Percentiles rank a stretch among this genome's conserved stretches.
Conservation (phyloP, 176 grass and related monocot species). For the Tuctoria greenei region DNA sequence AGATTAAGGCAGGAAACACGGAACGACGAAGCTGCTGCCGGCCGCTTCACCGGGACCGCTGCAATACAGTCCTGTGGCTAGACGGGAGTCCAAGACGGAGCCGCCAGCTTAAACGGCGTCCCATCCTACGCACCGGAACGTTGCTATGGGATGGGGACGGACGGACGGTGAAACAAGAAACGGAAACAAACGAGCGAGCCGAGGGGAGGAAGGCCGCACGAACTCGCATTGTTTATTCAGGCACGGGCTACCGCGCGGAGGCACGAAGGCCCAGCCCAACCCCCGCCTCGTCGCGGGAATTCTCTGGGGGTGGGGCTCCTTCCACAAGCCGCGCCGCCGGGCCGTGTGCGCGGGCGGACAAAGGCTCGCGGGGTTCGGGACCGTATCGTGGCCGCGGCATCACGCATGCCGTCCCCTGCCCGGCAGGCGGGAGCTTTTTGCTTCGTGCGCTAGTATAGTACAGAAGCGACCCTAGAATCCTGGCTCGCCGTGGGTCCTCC, state of each 20-base stretch:
- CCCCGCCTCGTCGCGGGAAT: slow-evolving; percentile 21
- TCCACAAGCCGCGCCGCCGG: not conserved
- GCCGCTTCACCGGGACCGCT: not conserved
- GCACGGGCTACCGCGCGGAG: not conserved
- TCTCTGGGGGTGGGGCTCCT: not conserved
- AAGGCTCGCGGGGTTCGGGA: slow-evolving; percentile 36
- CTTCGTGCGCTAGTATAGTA: not conserved
- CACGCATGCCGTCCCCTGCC: not conserved
- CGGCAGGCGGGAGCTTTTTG: not conserved
- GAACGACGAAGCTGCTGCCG: not conserved
- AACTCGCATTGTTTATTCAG: not conserved
- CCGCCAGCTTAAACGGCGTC: not conserved
- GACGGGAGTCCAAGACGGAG: not conserved
- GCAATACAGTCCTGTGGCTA: too few species aligned
- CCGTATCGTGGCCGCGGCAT: slow-evolving; percentile 50
- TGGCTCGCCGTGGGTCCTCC: not conserved
- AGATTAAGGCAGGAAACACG: slow-evolving; percentile 17
- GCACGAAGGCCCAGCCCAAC: not conserved
- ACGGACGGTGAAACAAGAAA: slow-evolving; percentile 1
- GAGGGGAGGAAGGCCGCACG: not conserved
- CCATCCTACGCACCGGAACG: not conserved
- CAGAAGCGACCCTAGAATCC: slow-evolving; percentile 10
- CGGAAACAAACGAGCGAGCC: not conserved
- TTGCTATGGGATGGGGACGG: not conserved
- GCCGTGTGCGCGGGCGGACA: slow-evolving; percentile 34